Base-by-base conservation (phyloP, 345 rosid species). In the Isatis tinctoria region DNA sequence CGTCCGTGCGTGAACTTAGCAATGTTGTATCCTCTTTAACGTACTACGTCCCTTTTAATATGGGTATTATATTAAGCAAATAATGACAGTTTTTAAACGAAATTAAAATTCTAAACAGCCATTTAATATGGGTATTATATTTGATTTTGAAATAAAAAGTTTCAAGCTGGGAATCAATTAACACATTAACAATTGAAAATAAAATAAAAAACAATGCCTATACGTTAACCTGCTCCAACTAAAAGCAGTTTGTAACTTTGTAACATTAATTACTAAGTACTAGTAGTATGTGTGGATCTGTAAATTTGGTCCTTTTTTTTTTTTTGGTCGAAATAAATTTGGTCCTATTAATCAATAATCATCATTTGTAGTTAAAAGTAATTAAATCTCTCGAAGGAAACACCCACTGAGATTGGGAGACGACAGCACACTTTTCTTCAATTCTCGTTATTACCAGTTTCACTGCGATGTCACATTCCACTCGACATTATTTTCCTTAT, bases 401-500 rank as follows among this genome's bases (percentile, higher is more conserved):
- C 58, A 57, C 33, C 75, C 67, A 65, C 76, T 76, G 28, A 65
- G 80, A 64, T 56, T 70, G 61, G 53, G 54, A 65, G 66, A 62
- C 58, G 75, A 64, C 75, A 70, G 66, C 71, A 64, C 20, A 40
- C 54, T 64, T 76, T 64, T 60, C 51, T 76, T 53, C 41, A 69
- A 24, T 53, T 70, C 66, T 76, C 53, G 65, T 53, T 52, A 62
- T 41, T 70, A 70, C 45, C 80, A 53, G 60, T 37, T 63, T 76
- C 60, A 77, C 75, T 59, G 60, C 60, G 45, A 62, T 45, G 75
- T 69, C 66, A 77, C 72, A 64, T 70, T 70, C 80, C 76, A 77
- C 62, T 76, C 60, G 13, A 76, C 74, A 69, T 7, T 27, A 44
- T 13, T 26, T 8, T 6, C 9, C 4, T 49, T 40, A 41, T 35